A percentile compares a stretch with the other conserved stretches of the same genome.
These are phyloP conservation scores for Ophidiomyces ophidiicola DNA, from an alignment of 2,329 filamentous ascomycete genomes.

Conservation along the genomic window DNA sequence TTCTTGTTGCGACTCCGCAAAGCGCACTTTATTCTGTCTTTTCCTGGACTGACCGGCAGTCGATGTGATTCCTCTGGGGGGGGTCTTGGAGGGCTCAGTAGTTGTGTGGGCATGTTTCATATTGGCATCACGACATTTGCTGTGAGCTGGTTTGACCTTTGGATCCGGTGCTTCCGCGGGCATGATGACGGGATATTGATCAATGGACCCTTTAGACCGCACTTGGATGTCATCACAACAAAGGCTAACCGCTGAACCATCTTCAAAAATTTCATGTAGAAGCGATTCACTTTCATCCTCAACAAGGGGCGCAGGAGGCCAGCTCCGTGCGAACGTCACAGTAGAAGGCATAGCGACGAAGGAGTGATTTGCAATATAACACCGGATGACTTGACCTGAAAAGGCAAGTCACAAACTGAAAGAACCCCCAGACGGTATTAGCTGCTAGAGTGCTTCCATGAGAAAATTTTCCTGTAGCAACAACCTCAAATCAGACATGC, in stretches of 20 bases:
- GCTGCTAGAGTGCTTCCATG: conserved; percentile 13
- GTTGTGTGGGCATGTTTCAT: background rate
- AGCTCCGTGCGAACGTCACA: conserved; percentile 22
- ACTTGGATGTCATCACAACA: conserved; percentile 14
- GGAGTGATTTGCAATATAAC: too few relatives aligned
- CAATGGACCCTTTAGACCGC: conserved; percentile 29
- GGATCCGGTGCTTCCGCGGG: conserved; percentile 18
- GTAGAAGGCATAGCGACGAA: conserved; percentile 18
- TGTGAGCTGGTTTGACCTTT: background rate
- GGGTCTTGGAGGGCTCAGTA: background rate
- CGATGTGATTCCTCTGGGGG: background rate
- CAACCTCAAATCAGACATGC: conserved; percentile 15
- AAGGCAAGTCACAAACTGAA: background rate
- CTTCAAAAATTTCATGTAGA: conserved; percentile 29
- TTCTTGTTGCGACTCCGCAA: conserved; percentile 9
- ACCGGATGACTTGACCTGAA: conserved; percentile 4
- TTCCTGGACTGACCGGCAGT: conserved; percentile 6
- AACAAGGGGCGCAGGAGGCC: conserved; percentile 35
- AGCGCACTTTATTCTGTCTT: conserved; percentile 11
- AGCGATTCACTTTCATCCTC: conserved; percentile 36
- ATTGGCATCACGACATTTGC: background rate
- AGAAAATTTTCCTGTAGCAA: conserved; percentile 13
- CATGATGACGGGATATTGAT: conserved; percentile 36
- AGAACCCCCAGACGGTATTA: background rate
- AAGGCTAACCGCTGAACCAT: conserved; percentile 16